Evolutionary conservation across 805 yeast genomes (phyloP), one percentile per base, ranked within the genome.

Genomic region (Diddensiella santjacobensis): DNA sequence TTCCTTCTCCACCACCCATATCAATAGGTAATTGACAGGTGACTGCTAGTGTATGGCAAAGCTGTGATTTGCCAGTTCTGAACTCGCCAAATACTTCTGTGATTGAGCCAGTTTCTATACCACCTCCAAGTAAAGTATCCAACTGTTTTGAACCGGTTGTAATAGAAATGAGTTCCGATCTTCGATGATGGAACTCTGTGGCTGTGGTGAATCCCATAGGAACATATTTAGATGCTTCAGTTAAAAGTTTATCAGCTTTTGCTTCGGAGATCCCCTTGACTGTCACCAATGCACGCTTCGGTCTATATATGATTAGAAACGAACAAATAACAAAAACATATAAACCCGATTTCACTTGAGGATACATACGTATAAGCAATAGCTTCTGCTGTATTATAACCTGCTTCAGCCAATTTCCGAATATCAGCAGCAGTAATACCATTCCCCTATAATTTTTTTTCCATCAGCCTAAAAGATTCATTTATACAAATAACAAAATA

Each of bases 151-250:
- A 89, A 1, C 99, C 99, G 0, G 99, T 91, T 1, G 98, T 90
- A 47, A 93, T 72, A 61, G 96, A 86, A 49, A 93, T 89, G 68
- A 93, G 77, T 63, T 89, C 96, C 3, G 91, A 81, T 59, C 98
- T 76, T 59, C 96, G 78, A 59, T 83, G 80, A 65, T 89, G 96
- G 64, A 87, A 88, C 64, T 89, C 97, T 1, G 95, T 83, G 2
- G 98, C 99, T 0, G 98, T 91, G 19, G 96, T 91, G 71, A 93
- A 93, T 0, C 99, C 99, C 83, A 93, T 79, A 4, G 96, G 96
- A 2, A 91, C 97, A 42, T 82, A 70, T 59, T 85, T 82, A 35
- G 91, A 77, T 0, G 98, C 96, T 59, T 87, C 96, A 38, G 74
- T 75, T 44, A 90, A 71, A 44, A 93, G 71, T 56, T 81, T 81